These are phyloP conservation scores for Sherardia arvensis DNA, from an alignment of 257 asterid species.

Conservation along the genomic window DNA sequence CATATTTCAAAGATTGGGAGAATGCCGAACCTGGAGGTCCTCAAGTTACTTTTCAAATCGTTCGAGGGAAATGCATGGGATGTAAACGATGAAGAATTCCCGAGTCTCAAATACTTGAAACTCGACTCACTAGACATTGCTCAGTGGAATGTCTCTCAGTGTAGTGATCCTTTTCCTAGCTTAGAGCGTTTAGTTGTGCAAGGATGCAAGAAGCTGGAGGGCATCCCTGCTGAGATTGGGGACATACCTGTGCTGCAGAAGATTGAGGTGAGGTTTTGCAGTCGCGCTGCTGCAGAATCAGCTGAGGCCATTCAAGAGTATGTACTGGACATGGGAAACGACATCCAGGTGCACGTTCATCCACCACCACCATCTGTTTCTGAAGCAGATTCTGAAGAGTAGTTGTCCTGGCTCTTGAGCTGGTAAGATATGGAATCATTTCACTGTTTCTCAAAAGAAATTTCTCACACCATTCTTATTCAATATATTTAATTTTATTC, in stretches of 20 bases:
- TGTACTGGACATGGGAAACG: neutral
- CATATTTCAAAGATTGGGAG: neutral
- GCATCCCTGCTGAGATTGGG: neutral
- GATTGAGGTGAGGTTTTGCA: neutral
- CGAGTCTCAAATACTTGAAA: neutral
- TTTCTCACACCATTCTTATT: neutral
- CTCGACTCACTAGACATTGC: neutral
- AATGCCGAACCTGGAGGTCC: neutral
- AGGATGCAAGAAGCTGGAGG: neutral
- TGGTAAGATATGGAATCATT: neutral
- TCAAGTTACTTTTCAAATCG: too few species aligned
- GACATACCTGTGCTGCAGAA: neutral
- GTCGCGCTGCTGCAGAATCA: neutral
- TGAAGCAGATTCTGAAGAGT: neutral
- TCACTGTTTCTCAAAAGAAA: neutral
- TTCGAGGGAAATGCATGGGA: neutral
- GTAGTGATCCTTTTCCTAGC: neutral
- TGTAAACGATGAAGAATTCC: neutral
- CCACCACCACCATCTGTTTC: too few species aligned
- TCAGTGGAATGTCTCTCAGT: neutral
- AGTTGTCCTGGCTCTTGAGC: neutral
- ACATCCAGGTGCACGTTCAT: neutral
- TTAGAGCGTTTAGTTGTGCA: neutral
- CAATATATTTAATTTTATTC: too few species aligned
- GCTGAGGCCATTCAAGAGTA: neutral